Base-by-base conservation (phyloP, 1,284 basidiomycete species). In the Ustilago bromivora region DNA sequence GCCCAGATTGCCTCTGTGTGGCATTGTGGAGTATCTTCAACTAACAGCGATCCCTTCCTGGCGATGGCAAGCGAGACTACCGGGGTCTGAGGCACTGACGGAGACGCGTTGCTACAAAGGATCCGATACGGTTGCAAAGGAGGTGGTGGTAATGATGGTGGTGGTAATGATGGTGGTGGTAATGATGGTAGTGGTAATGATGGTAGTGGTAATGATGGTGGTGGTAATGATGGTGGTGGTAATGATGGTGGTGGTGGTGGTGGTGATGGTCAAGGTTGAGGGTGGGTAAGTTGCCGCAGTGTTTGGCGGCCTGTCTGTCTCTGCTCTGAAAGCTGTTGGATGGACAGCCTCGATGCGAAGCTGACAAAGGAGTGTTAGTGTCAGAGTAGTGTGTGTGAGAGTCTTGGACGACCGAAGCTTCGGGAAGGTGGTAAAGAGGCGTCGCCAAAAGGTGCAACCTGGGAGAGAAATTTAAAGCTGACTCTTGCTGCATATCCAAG, bases 1-100 rank as follows among this genome's bases (percentile, higher is more conserved):
- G 52, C 76, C 76, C 34, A 78, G 63, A 28, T 75, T 70, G 35
- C 76, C 71, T 61, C 76, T 66, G n/a, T 71, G 67, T 32, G 76
- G 76, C 76, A 78, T 77, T n/a, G 36, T 64, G 52, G 38, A 8
- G 19, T 57, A 5, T n/a, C 9, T 4, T 23, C n/a, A 19, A 34
- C 47, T 49, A 40, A 17, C 19, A 40, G 15, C 34, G 34, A 15
- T 19, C 10, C 35, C 11, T 4, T 55, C 17, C 34, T 35, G 36
- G 53, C 4, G 12, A 55, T n/a, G 34, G 35, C 2, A n/a, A 35
- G 34, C n/a, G n/a, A 8, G n/a, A 53, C 10, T 34, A 35, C 9
- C 11, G 5, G n/a, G 12, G 38, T 15, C 10, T 34, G 40, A 31
- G 49, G 9, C 23, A 5, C 23, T 28, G n/a, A 28, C 23, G 6